phyloP scores from a whole-genome alignment of 257 asterid genomes.

The Nemophila menziesii region DNA sequence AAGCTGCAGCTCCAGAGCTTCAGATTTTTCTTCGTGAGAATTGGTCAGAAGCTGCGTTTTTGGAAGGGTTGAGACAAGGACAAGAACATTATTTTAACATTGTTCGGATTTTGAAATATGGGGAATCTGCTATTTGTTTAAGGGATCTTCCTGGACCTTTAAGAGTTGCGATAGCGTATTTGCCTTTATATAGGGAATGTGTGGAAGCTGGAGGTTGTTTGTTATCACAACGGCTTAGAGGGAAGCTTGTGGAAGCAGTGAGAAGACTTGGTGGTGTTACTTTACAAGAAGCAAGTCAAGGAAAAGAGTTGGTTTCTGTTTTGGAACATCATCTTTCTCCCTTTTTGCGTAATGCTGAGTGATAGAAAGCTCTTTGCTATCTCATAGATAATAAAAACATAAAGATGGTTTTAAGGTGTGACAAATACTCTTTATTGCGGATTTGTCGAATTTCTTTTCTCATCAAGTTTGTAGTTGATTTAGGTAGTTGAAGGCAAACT shows the following conservation, averaged over 20 bases:
- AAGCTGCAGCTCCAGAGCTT: slow-evolving; percentile 66
- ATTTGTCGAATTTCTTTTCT: slow-evolving; percentile 7
- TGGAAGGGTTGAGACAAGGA: slow-evolving; percentile 52
- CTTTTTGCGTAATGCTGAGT: slow-evolving; percentile 47
- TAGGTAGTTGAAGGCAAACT: not conserved
- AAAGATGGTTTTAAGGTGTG: not conserved
- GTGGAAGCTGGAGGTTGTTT: slow-evolving; percentile 56
- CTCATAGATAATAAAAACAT: slow-evolving; percentile 24
- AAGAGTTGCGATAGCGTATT: slow-evolving; percentile 76
- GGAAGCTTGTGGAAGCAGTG: slow-evolving; percentile 73
- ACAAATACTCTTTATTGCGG: not conserved
- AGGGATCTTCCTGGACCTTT: slow-evolving; percentile 73
- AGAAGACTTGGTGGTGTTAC: slow-evolving; percentile 55
- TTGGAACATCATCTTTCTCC: slow-evolving; percentile 78
- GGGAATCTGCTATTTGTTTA: slow-evolving; percentile 56
- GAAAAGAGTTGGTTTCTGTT: slow-evolving; percentile 54
- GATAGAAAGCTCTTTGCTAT: slow-evolving; percentile 6
- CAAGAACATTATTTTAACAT: slow-evolving; percentile 51
- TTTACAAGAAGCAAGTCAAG: slow-evolving; percentile 48
- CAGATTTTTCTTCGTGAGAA: slow-evolving; percentile 54
- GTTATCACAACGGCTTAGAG: slow-evolving; percentile 72
- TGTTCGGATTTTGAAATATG: slow-evolving; percentile 50
- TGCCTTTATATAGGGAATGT: slow-evolving; percentile 88
- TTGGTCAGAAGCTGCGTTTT: slow-evolving; percentile 81
- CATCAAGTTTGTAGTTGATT: slow-evolving; percentile 17